A percentile compares a stretch with the other conserved stretches of the same genome.
These are phyloP conservation scores for Fraxinus cuspidata DNA, from an alignment of 257 asterid genomes.

Conservation along the genomic window DNA sequence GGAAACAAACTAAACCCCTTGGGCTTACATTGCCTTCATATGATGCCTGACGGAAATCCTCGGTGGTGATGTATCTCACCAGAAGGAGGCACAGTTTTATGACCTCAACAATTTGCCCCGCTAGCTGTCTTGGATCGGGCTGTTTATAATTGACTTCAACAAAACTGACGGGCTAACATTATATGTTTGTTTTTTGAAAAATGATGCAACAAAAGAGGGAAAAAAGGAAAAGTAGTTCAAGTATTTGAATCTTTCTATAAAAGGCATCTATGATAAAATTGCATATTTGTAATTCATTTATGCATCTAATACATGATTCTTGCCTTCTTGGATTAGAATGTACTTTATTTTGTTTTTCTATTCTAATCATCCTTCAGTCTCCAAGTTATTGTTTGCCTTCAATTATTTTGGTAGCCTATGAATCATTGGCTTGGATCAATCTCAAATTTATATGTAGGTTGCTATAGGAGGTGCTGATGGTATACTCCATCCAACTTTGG, in stretches of 20 bases:
- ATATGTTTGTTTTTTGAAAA: background rate
- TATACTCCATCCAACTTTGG: slow-evolving; percentile 63
- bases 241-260: background rate
- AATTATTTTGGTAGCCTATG: slow-evolving; percentile 7
- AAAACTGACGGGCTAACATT: background rate
- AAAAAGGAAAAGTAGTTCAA: background rate
- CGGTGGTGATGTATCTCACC: background rate
- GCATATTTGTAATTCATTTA: background rate
- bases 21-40: background rate
- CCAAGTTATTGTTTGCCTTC: no score
- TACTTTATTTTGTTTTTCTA: background rate
- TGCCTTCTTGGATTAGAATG: background rate
- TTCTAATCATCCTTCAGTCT: background rate
- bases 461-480: slow-evolving; percentile 74
- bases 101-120: background rate
- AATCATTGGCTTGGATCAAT: background rate
- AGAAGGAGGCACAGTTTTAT: background rate
- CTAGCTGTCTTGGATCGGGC: background rate
- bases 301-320: background rate
- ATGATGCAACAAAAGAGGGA: background rate
- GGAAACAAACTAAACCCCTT: background rate
- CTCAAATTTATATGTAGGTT: slow-evolving; percentile 44
- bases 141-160: background rate
- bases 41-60: background rate
- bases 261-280: background rate